Evolutionary conservation across 139 green algal species (phyloP).

Genomic region (Chlamydomonas applanata): DNA sequence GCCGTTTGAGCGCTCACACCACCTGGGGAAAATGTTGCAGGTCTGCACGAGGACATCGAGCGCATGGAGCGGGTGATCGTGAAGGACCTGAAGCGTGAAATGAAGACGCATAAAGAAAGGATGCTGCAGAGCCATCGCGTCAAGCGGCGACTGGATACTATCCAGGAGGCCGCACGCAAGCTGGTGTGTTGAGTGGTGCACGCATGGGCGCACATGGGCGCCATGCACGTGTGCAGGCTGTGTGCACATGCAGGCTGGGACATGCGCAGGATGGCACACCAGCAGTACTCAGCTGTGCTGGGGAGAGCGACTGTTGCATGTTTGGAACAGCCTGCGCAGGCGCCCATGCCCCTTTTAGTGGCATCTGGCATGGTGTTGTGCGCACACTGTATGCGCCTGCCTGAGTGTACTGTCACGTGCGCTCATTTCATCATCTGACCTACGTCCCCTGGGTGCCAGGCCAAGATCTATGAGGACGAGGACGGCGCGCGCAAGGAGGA

Average conservation of each 20-base stretch:
- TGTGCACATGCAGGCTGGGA: no score
- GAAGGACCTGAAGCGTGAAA: slow-evolving; percentile 78
- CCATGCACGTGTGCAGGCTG: neutral
- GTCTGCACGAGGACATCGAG: slow-evolving; percentile 91
- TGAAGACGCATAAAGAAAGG: slow-evolving; percentile 75
- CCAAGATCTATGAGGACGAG: slow-evolving; percentile 85
- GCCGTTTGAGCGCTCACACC: neutral
- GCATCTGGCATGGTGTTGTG: neutral
- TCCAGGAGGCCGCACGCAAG: slow-evolving; percentile 66
- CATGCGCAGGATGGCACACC: no score
- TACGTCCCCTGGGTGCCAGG: slow-evolving; percentile 34
- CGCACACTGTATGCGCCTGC: neutral
- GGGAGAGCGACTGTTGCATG: no score
- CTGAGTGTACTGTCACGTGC: neutral
- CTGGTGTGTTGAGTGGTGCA: slow-evolving; percentile 62
- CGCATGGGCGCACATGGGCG: neutral
- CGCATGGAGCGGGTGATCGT: slow-evolving; percentile 81
- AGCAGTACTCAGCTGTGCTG: no score
- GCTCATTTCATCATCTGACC: no score
- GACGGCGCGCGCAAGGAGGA: slow-evolving; percentile 83
- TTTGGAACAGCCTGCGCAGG: no score
- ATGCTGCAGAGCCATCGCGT: slow-evolving; percentile 81
- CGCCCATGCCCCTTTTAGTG: neutral
- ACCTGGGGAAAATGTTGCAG: slow-evolving; percentile 32
- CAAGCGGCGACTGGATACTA: slow-evolving; percentile 70